A percentile compares a stretch with the other conserved stretches of the same genome.
phyloP scores from a whole-genome alignment of 2,329 filamentous ascomycete species.

The Sporothrix brunneoviolacea region DNA sequence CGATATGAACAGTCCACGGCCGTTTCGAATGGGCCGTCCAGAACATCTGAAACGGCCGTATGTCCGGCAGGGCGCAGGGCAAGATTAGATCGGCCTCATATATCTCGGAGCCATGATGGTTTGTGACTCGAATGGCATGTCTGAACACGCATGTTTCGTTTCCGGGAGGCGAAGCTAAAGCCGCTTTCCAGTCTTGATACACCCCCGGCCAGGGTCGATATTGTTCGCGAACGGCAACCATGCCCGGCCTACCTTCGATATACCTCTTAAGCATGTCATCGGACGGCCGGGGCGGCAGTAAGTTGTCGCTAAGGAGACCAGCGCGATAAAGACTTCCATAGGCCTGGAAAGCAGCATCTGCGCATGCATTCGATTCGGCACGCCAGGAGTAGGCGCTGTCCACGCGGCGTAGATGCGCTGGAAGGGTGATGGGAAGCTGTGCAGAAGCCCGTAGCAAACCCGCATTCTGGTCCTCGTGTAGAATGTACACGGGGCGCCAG shows the following conservation, averaged over 20 bases:
- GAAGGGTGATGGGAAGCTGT: conserved; percentile 62
- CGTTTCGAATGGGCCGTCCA: conserved; percentile 27
- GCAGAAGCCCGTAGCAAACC: conserved; percentile 51
- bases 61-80: conserved; percentile 34
- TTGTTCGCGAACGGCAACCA: conserved; percentile 30
- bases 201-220: conserved; percentile 43
- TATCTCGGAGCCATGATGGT: conserved; percentile 25
- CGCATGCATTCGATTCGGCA: conserved; percentile 64
- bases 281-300: conserved; percentile 53
- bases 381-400: conserved; percentile 53
- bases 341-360: conserved; percentile 78
- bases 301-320: conserved; percentile 68
- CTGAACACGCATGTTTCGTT: conserved; percentile 20
- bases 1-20: conserved; percentile 32
- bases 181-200: conserved; percentile 34
- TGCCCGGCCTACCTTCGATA: conserved; percentile 31
- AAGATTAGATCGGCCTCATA: conserved; percentile 38
- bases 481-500: conserved; percentile 60
- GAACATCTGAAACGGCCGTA: conserved; percentile 34
- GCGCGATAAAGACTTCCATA: conserved; percentile 63
- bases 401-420: conserved; percentile 51
- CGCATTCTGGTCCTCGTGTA: conserved; percentile 32
- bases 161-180: neutral
- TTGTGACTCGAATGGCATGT: conserved; percentile 29
- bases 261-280: conserved; percentile 21